A percentile compares a stretch with the other conserved stretches of the same genome.
These are phyloP conservation scores for Ochetophila trinervis DNA, from an alignment of 306 rosid genomes.

Conservation along the genomic window DNA sequence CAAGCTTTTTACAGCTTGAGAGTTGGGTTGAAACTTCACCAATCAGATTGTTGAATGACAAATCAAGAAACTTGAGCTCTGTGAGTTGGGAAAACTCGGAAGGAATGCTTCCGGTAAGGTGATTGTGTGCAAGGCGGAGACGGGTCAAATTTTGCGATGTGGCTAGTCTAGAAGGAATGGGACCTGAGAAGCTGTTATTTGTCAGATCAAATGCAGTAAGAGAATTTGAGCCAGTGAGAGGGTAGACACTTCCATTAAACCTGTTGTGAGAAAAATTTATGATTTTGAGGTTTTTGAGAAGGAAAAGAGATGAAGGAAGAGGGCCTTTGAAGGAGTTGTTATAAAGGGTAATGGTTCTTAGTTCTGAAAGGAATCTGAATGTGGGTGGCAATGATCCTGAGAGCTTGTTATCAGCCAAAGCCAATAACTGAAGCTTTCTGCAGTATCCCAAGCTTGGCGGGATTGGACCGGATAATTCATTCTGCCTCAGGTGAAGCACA, in stretches of 20 bases:
- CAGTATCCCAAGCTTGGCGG: slow-evolving; percentile 94
- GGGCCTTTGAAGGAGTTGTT: slow-evolving; percentile 93
- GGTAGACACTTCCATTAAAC: slow-evolving; percentile 68
- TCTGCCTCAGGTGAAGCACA: slow-evolving; percentile 89
- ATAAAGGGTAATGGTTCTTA: slow-evolving; percentile 73
- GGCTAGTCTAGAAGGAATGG: slow-evolving; percentile 62
- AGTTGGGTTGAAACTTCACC: slow-evolving; percentile 54
- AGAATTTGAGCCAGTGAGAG: slow-evolving; percentile 66
- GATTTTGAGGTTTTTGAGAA: slow-evolving; percentile 71
- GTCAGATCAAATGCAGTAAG: slow-evolving; percentile 74
- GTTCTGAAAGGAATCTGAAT: slow-evolving; percentile 70
- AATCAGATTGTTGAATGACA: slow-evolving; percentile 67
- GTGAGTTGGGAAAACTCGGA: slow-evolving; percentile 50
- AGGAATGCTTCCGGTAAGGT: slow-evolving; percentile 61
- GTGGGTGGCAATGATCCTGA: slow-evolving; percentile 85
- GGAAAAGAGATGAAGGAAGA: slow-evolving; percentile 62
- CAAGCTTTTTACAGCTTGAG: slow-evolving; percentile 54
- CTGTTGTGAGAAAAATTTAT: slow-evolving; percentile 81
- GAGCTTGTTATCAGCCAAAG: slow-evolving; percentile 85
- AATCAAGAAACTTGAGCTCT: slow-evolving; percentile 77
- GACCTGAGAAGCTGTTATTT: slow-evolving; percentile 89
- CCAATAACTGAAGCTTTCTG: slow-evolving; percentile 64
- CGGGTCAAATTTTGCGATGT: slow-evolving; percentile 62
- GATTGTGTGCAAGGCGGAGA: slow-evolving; percentile 73
- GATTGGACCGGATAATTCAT: slow-evolving; percentile 75